Evolutionary conservation across 495 filamentous ascomycete genomes (phyloP), one percentile per base, ranked within the genome.

Genomic region (Aspergillus taichungensis): DNA sequence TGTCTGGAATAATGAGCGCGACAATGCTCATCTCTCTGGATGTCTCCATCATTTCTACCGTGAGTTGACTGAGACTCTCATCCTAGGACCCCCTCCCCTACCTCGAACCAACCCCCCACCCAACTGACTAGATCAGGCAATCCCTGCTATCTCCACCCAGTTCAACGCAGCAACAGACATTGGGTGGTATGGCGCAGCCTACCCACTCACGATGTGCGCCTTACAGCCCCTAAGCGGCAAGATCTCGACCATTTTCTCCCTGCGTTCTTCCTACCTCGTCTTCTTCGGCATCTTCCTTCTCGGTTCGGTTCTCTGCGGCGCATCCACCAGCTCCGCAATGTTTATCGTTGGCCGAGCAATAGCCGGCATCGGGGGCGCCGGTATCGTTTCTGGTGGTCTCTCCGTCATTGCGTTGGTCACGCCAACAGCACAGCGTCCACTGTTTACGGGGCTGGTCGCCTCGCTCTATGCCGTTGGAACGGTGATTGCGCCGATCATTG

Each of bases 271-370:
- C 9, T 90, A 77, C 61, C 63, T 90, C 1, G 50, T 53, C n/a
- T 78, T 79, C 43, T 75, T 88, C 50, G 54, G 58, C 43, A 57
- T 91, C 47, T 91, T 91, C 57, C 85, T 88, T 48, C 47, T 87
- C 33, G 87, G 87, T 12, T 80, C 74, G 31, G 60, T 84, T 10
- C 67, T 91, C 47, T 90, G 84, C 55, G 86, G 75, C 13, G 75
- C 78, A 1, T 82, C 87, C 2, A 78, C 81, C 7, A 78, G 65
- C 44, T 85, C 80, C 7, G 66, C 69, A 5, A 72, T 76, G n/a
- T 71, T 91, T 29, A 89, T 91, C 49, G 55, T 88, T 42, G 87
- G 87, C 5, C 75, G 87, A 33, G 85, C 87, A 27, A 67, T 91
- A 34, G 81, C 84, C 28, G 87, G 87, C n/a, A 55, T 87, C 14